Percentiles rank a stretch among this genome's conserved stretches.
phyloP scores from a whole-genome alignment of 306 rosid species.

The Trifolium repens region DNA sequence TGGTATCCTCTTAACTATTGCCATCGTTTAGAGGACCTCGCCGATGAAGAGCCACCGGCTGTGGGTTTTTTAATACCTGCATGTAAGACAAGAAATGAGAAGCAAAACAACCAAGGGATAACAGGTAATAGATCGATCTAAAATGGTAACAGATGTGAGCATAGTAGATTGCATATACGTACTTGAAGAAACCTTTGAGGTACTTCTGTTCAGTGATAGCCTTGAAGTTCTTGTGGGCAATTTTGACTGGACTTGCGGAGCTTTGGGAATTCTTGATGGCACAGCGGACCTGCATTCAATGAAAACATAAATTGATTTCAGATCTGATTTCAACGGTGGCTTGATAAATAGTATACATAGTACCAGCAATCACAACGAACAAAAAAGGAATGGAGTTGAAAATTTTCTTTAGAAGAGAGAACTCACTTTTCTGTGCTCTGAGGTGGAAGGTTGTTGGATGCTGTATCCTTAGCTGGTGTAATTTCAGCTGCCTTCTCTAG shows the following conservation, averaged over 20 bases:
- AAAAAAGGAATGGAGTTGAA: conserved; percentile 1
- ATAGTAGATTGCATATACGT: conserved; percentile 44
- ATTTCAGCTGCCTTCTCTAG: conserved; percentile 58
- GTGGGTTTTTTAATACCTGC: conserved; percentile 65
- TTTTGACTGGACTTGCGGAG: conserved; percentile 54
- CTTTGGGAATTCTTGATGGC: conserved; percentile 68
- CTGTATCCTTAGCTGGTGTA: conserved; percentile 44
- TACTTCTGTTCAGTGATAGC: conserved; percentile 65
- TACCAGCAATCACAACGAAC: not conserved
- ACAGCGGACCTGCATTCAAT: conserved; percentile 53
- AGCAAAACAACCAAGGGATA: conserved; percentile 29
- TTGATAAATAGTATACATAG: conserved; percentile 23
- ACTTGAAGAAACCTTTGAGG: conserved; percentile 71
- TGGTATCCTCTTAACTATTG: conserved; percentile 57
- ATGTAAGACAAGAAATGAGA: conserved; percentile 37
- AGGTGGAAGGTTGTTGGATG: conserved; percentile 39
- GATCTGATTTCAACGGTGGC: not conserved
- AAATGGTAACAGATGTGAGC: conserved; percentile 1
- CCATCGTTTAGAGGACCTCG: conserved; percentile 71
- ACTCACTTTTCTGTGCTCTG: conserved; percentile 63
- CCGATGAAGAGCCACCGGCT: conserved; percentile 62
- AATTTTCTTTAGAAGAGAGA: conserved; percentile 5
- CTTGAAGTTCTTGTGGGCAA: conserved; percentile 58
- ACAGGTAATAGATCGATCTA: conserved; percentile 8
- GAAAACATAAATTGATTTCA: conserved; percentile 36